Base-by-base conservation (phyloP, 2,329 filamentous ascomycete genomes). In the Botryotinia narcissicola region DNA sequence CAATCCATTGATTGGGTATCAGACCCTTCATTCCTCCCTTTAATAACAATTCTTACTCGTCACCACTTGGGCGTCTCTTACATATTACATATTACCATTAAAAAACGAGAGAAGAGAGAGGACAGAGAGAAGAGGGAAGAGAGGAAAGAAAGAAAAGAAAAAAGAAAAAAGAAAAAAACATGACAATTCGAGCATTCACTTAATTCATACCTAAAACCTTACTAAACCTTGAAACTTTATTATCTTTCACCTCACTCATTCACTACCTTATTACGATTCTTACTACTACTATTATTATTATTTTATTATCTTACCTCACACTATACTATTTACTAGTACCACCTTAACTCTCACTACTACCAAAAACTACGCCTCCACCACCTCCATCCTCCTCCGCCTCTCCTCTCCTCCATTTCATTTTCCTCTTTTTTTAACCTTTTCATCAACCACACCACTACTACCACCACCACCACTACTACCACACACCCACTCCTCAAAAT, bases 391-490 rank as follows among this genome's bases (percentile, higher is more conserved):
- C 62, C 64, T 54, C 64, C 64, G 14, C 32, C 46, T 67, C 64
- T 67, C 32, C 46, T 67, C 64, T 67, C 46, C 64, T 54, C 64
- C 22, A 67, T 67, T 51, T 67, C 64, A 40, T 67, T 67, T 67
- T n/a, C 25, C 32, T 35, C 37, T 54, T 67, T 51, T 51, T 66
- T 51, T 51, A 40, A 25, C 32, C 32, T 51, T 44, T 42, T 42
- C 32, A 54, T 54, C 35, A 35, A 63, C 61, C 37, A 20, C 37
- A 20, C 37, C 61, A 54, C 32, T 22, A 29, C 60, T 16, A n/a
- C 37, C 37, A 62, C 60, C 25, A n/a, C 37, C 37, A 62, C 60
- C 16, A n/a, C 22, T 9, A 46, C 42, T 20, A 44, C 44, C 35
- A 37, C 35, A 1, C 44, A 48, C 44, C 44, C 44, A 48, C 35